Conservation (phyloP, 306 rosid genomes). For the Sicyos edulis region DNA sequence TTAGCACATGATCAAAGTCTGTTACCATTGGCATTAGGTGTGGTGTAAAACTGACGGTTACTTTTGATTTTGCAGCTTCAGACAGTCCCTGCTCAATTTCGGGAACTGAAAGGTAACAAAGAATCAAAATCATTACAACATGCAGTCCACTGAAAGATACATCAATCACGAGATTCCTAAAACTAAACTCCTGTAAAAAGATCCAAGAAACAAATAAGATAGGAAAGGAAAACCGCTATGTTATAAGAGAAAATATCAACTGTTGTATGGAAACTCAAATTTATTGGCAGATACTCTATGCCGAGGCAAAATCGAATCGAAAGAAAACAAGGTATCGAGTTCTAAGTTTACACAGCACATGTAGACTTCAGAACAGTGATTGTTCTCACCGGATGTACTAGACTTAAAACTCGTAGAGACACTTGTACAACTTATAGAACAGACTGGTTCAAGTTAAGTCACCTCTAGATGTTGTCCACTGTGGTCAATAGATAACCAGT, state of each 20-base stretch:
- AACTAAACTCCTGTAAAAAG: neutral
- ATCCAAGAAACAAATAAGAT: neutral
- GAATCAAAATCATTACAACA: conserved; percentile 18
- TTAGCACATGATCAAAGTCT: neutral
- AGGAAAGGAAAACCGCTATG: neutral
- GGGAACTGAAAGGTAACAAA: conserved; percentile 54
- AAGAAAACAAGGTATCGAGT: neutral
- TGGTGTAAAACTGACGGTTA: conserved; percentile 84
- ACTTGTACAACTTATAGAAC: no score
- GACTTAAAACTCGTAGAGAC: no score
- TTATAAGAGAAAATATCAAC: neutral
- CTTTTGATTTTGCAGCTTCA: conserved; percentile 64
- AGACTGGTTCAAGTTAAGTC: no score
- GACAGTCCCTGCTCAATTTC: conserved; percentile 91
- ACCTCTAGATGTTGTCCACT: neutral
- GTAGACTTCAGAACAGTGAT: neutral
- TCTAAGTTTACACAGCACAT: neutral
- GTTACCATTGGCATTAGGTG: conserved; percentile 92
- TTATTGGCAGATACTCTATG: neutral
- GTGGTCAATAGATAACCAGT: neutral
- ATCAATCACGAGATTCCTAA: neutral
- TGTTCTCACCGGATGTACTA: neutral
- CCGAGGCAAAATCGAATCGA: neutral
- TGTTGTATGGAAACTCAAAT: neutral
- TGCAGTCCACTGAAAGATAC: conserved; percentile 11